Evolutionary conservation across 2,329 filamentous ascomycete genomes (phyloP), one percentile per base, ranked within the genome.

Genomic region (Trichophyton benhamiae): DNA sequence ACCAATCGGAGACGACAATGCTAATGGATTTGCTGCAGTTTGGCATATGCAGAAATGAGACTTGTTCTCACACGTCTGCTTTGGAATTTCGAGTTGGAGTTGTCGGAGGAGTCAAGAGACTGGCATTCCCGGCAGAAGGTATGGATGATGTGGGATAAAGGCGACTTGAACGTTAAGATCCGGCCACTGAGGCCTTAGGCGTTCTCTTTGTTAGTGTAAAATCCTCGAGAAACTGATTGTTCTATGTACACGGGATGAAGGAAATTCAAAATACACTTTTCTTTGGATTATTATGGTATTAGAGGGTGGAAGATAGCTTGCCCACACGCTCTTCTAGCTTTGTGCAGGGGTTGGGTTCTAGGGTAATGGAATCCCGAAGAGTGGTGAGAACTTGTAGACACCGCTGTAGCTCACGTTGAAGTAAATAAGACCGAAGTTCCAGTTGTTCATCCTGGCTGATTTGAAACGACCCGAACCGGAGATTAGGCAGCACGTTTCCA

Each of bases 21-120:
- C 42, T 46, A n/a, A 46, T 7, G 15, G 15, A 46, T 17, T n/a
- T 20, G n/a, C 7, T 17, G 53, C 59, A 62, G 57, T 38, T 30
- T 65, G 17, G 67, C 66, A 1, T 66, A 64, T 62, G 60, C 63
- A n/a, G 68, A 69, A 59, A 65, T 69, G 57, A 60, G 65, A 7
- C 48, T 66, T 27, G 66, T 66, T 25, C 22, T 69, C n/a, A 57
- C 61, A 3, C 67, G 64, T 52, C 25, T 69, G 52, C 48, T 68
- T 2, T 68, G 64, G 61, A 62, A 63, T 20, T 70, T 68, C 61
- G 68, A 70, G 53, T 22, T 67, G 30, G 65, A 67, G 41, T 44
- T 67, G 17, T 36, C 58, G 9, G 58, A 64, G 11, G 61, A 65
- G 36, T 57, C 52, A 15, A 38, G 62, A 9, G 63, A 67, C 36